These are phyloP conservation scores for Penicillium sp. DNA, from an alignment of 2,329 filamentous ascomycete genomes.

Conservation along the genomic window DNA sequence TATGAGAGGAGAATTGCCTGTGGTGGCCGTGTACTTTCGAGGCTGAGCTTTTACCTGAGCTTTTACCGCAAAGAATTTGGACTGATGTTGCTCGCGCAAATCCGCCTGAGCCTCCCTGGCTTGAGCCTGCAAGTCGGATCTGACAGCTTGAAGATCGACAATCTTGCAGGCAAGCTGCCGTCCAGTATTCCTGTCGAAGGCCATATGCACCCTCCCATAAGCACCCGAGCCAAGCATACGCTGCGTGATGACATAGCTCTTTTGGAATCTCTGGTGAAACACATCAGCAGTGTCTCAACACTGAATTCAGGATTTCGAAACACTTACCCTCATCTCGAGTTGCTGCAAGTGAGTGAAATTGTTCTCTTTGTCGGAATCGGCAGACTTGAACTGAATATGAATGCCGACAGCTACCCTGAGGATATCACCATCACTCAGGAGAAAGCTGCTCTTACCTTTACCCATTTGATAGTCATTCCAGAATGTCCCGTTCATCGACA, in stretches of 20 bases:
- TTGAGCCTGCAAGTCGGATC: slow-evolving; percentile 16
- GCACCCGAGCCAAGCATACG: slow-evolving; percentile 51
- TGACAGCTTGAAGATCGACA: slow-evolving; percentile 45
- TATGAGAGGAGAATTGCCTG: too few relatives aligned
- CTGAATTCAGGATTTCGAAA: neutral
- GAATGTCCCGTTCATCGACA: slow-evolving; percentile 49
- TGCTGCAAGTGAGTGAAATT: slow-evolving; percentile 38
- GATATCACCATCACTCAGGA: slow-evolving; percentile 49
- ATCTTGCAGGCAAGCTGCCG: slow-evolving; percentile 56
- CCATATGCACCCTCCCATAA: slow-evolving; percentile 53
- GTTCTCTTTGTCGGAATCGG: slow-evolving; percentile 4
- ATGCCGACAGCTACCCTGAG: slow-evolving; percentile 36
- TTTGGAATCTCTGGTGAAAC: slow-evolving; percentile 37
- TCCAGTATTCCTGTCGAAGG: slow-evolving; percentile 39
- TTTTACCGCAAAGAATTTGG: slow-evolving; percentile 20
- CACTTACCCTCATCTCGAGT: slow-evolving; percentile 44
- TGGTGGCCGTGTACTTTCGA: neutral
- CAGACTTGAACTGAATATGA: slow-evolving; percentile 31
- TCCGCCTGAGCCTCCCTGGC: neutral
- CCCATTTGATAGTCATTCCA: slow-evolving; percentile 48
- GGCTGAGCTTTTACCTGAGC: neutral
- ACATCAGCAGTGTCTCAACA: neutral
- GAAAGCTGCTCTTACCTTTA: slow-evolving; percentile 40
- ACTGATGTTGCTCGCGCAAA: slow-evolving; percentile 7
- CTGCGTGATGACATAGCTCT: slow-evolving; percentile 46